These are phyloP conservation scores for Trichosporon faecale DNA, from an alignment of 1,284 basidiomycete genomes.

Conservation along the genomic window DNA sequence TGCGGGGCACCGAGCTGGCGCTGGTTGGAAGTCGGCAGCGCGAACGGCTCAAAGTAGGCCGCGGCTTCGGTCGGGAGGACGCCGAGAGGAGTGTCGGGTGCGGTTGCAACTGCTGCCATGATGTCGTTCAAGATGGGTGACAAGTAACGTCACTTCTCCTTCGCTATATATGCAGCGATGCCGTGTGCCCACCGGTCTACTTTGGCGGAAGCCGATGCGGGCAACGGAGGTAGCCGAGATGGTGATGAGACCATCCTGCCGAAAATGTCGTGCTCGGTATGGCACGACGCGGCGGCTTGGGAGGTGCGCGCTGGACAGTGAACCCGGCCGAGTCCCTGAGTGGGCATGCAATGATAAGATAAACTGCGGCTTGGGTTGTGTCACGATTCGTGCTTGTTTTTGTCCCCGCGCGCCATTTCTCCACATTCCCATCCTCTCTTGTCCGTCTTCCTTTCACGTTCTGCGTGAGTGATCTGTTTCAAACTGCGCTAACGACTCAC, in stretches of 20 bases:
- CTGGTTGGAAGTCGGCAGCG: constrained; percentile 67
- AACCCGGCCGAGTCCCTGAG: too few species aligned
- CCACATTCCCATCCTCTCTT: neutral
- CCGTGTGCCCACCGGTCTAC: neutral
- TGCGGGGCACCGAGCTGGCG: constrained; percentile 67
- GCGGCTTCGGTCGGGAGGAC: neutral
- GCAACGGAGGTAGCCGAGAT: neutral
- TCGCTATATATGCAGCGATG: neutral
- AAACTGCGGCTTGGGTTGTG: neutral
- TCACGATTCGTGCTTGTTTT: neutral
- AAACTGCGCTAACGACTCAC: neutral
- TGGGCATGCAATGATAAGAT: neutral
- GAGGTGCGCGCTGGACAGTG: neutral
- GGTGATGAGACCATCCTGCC: neutral
- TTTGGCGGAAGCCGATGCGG: constrained; percentile 3
- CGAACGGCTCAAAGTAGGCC: constrained; percentile 17
- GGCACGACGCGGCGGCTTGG: neutral
- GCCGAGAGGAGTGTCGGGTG: neutral
- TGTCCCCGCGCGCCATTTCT: too few species aligned
- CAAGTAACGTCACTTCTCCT: neutral
- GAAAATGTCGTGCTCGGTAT: neutral
- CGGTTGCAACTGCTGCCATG: constrained; percentile 12
- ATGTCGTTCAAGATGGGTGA: constrained; percentile 27
- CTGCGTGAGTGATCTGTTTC: neutral
- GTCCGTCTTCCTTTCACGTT: neutral